Conservation (phyloP, 208 protist species). For the Leishmania turanica region DNA sequence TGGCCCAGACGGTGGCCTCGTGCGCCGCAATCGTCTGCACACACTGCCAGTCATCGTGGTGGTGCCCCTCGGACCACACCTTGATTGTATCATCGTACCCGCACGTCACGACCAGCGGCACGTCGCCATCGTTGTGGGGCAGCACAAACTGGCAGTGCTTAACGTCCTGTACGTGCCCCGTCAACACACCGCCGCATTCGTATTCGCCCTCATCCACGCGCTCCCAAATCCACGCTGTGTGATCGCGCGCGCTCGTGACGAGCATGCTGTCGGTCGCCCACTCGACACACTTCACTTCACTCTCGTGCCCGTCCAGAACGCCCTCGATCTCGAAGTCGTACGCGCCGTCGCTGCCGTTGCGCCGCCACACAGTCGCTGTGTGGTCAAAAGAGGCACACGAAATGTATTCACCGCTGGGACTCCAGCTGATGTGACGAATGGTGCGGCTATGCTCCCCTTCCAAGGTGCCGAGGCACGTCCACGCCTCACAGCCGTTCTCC, state of each 20-base stretch:
- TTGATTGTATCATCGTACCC: slow-evolving; percentile 88
- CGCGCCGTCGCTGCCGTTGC: slow-evolving; percentile 23
- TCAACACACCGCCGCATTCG: slow-evolving; percentile 88
- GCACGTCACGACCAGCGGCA: slow-evolving; percentile 70
- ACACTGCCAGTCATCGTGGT: slow-evolving; percentile 92
- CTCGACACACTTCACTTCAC: slow-evolving; percentile 91
- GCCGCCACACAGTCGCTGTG: slow-evolving; percentile 77
- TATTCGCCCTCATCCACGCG: slow-evolving; percentile 84
- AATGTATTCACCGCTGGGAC: slow-evolving; percentile 77
- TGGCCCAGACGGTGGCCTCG: slow-evolving; percentile 85
- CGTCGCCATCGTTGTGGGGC: slow-evolving; percentile 51
- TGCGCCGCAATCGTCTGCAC: slow-evolving; percentile 70
- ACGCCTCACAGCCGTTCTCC: slow-evolving; percentile 13
- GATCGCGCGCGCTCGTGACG: slow-evolving; percentile 89
- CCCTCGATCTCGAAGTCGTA: slow-evolving; percentile 77
- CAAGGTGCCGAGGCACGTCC: slow-evolving; percentile 59
- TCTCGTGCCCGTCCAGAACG: slow-evolving; percentile 91
- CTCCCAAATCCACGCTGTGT: slow-evolving; percentile 93
- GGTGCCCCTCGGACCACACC: slow-evolving; percentile 67
- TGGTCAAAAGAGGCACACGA: slow-evolving; percentile 85
- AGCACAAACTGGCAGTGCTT: slow-evolving; percentile 88
- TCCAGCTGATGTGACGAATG: slow-evolving; percentile 85
- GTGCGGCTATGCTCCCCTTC: slow-evolving; percentile 80
- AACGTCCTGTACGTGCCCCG: slow-evolving; percentile 91
- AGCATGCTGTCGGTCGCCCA: slow-evolving; percentile 83